A percentile compares a stretch with the other conserved stretches of the same genome.
Evolutionary conservation across 1,139 yeast species (phyloP).

Genomic region (Hemisphaericaspora lyxosophila): DNA sequence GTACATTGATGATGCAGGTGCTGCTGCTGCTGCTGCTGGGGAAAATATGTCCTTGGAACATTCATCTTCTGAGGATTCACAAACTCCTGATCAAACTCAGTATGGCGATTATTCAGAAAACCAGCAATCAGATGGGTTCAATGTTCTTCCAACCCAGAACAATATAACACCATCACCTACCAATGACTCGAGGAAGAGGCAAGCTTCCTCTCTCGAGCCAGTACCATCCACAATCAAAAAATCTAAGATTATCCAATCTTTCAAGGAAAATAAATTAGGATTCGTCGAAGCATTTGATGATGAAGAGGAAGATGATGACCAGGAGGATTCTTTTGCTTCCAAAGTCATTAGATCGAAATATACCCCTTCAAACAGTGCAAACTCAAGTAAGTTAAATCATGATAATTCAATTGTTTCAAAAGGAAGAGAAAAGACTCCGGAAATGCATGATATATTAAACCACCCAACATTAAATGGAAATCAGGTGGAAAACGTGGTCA

Average conservation of each 20-base stretch:
- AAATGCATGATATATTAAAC: constrained; percentile 1
- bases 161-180: background rate
- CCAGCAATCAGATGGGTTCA: background rate
- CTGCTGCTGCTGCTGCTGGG: background rate
- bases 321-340: constrained; percentile 10
- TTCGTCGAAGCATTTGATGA: constrained; percentile 10
- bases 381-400: background rate
- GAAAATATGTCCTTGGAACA: background rate
- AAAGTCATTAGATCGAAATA: constrained; percentile 12
- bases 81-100: background rate
- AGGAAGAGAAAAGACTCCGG: background rate
- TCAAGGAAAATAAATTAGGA: constrained; percentile 8
- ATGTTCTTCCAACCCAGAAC: background rate
- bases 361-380: constrained; percentile 10
- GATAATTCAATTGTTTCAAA: too few relatives aligned
- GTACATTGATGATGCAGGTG: background rate
- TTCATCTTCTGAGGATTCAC: background rate
- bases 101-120: background rate
- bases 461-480: too few relatives aligned
- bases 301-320: constrained; percentile 2
- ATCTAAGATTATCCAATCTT: constrained; percentile 11
- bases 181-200: background rate
- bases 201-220: background rate
- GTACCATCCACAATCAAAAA: constrained; percentile 10
- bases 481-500: too few relatives aligned